These are phyloP conservation scores for Ceratobasidium sp. DNA, from an alignment of 1,284 basidiomycete genomes.

Conservation along the genomic window DNA sequence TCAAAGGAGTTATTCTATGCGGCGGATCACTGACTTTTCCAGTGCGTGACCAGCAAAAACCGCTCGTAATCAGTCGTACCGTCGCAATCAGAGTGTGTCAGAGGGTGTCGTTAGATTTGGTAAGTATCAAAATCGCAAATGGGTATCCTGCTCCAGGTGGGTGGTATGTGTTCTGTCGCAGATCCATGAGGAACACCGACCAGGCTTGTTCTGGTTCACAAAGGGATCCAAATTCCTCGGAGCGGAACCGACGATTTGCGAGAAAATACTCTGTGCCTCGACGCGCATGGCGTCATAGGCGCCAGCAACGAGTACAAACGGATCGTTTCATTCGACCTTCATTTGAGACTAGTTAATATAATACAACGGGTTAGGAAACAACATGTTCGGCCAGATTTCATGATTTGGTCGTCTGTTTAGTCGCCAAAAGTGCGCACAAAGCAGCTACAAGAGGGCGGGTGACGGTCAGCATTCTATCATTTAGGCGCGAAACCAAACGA, in stretches of 20 bases:
- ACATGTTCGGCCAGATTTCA: neutral
- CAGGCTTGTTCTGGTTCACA: conserved; percentile 24
- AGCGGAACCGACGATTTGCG: neutral
- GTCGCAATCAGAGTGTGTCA: neutral
- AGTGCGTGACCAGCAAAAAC: neutral
- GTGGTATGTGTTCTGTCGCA: conserved; percentile 13
- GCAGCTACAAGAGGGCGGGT: conserved; percentile 66
- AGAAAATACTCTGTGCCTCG: neutral
- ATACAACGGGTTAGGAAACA: conserved; percentile 14
- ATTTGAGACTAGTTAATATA: conserved; percentile 32
- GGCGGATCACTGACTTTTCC: neutral
- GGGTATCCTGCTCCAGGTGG: conserved; percentile 13
- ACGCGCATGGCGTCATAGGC: neutral
- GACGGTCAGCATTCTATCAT: neutral
- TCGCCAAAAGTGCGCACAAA: conserved; percentile 76
- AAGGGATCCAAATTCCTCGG: conserved; percentile 4
- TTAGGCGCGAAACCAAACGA: conserved; percentile 26
- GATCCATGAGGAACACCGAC: conserved; percentile 35
- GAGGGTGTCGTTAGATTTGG: neutral
- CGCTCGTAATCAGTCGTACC: neutral
- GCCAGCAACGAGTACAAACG: neutral
- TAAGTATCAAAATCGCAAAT: neutral
- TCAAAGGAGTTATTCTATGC: neutral
- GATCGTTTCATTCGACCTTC: conserved; percentile 14
- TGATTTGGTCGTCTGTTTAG: conserved; percentile 59